A percentile compares a stretch with the other conserved stretches of the same genome.
These are phyloP conservation scores for Isatis tinctoria DNA, from an alignment of 345 rosid genomes.

Conservation along the genomic window DNA sequence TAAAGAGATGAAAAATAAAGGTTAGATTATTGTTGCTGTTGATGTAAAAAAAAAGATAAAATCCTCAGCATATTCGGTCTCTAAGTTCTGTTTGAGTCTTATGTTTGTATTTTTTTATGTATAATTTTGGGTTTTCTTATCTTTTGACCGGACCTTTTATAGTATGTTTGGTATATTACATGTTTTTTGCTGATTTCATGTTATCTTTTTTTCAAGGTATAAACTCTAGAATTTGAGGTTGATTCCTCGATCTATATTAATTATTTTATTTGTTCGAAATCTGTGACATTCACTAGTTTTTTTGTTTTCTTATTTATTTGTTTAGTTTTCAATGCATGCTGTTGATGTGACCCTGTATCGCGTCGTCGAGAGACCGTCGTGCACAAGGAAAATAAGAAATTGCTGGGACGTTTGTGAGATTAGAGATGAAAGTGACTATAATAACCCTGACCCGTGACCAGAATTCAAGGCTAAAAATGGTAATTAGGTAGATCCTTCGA, in stretches of 20 bases:
- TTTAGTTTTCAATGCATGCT: constrained; percentile 7
- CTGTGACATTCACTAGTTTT: neutral
- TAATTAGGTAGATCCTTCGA: neutral
- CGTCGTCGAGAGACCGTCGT: constrained; percentile 13
- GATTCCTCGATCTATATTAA: constrained; percentile 22
- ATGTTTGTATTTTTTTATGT: neutral
- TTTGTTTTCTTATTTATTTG: neutral
- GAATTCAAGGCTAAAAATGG: neutral
- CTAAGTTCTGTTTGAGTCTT: constrained; percentile 20
- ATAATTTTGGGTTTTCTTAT: neutral
- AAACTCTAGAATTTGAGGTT: constrained; percentile 27
- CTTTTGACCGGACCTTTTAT: constrained; percentile 32
- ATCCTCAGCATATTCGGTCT: constrained; percentile 33
- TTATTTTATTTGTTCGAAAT: too few relatives aligned
- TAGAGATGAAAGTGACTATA: constrained; percentile 1
- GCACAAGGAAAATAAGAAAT: constrained; percentile 2
- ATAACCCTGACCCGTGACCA: neutral
- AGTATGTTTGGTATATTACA: constrained; percentile 32
- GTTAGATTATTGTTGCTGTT: constrained; percentile 13
- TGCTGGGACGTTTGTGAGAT: constrained; percentile 24
- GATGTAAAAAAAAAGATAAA: neutral
- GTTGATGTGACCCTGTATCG: constrained; percentile 17
- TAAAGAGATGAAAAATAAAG: constrained; percentile 7
- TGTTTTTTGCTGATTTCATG: constrained; percentile 24
- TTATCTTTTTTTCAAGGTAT: constrained; percentile 24